Evolutionary conservation across 192 early-diverging fungal genomes (phyloP), one percentile per base, ranked within the genome.

Genomic region (Backusella tuberculispora): DNA sequence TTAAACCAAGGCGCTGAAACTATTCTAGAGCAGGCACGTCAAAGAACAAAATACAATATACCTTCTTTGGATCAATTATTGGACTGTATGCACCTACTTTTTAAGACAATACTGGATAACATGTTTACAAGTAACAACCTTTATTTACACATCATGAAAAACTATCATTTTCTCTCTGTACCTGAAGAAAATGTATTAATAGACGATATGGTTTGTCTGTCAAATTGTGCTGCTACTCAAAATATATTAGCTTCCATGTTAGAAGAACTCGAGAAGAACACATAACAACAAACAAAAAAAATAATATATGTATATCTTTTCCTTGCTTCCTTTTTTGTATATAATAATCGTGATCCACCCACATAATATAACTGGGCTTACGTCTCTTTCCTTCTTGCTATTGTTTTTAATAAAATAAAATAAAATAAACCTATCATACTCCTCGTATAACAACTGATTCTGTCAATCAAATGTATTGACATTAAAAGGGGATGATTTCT

Each of bases 61-160:
- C 72, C 72, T 21, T n/a, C 56, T 34, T 4, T 73, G 21, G 19
- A 24, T 19, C 41, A 44, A 19, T 45, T 73, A 13, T 26, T 73
- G 6, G 63, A 73, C 29, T 63, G 63, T 34, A 15, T 45, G 43
- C 63, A 73, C 44, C 17, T 37, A 12, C 40, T 73, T 43, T 73
- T 63, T 15, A 44, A 73, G 9, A 34, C 17, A 26, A n/a, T 73
- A 5, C 26, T 73, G n/a, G 15, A 46, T 3, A 73, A 73, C 10
- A 19, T n/a, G 24, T 64, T 37, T 43, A 38, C 46, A 6, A 64
- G 42, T 37, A n/a, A 64, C 43, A 63, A 43, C 44, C 43, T 73
- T 10, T 73, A 65, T 44, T 5, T 64, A 4, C 45, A 63, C 24
- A 73, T 73, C 0, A 64, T 46, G 14, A 65, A 73, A 29, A 44